A percentile compares a stretch with the other conserved stretches of the same genome.
Evolutionary conservation across 306 rosid species (phyloP).

Genomic region (Rosa chinensis): DNA sequence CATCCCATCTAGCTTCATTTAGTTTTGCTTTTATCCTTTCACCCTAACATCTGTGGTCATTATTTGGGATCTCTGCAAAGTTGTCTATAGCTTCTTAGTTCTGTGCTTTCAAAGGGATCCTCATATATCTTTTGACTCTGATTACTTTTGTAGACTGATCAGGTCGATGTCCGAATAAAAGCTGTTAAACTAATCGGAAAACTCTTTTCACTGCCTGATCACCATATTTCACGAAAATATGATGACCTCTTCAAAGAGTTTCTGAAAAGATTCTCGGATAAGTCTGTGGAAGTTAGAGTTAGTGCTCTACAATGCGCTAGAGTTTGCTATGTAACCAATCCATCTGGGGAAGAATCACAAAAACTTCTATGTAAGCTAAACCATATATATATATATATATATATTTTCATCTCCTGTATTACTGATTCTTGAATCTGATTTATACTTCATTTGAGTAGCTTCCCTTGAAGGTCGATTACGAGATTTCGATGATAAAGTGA

Average conservation of each 20-base stretch:
- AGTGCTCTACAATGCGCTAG: constrained; percentile 79
- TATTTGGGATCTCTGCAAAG: background rate
- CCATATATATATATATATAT: background rate
- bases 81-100: background rate
- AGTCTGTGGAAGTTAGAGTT: constrained; percentile 82
- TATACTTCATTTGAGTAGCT: constrained; percentile 49
- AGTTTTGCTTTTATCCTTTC: background rate
- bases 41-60: background rate
- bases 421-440: constrained; percentile 26
- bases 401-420: constrained; percentile 3
- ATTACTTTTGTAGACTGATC: constrained; percentile 67
- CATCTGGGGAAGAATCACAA: constrained; percentile 51
- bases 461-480: constrained; percentile 68
- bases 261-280: constrained; percentile 83
- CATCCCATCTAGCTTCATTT: background rate
- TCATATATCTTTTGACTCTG: constrained; percentile 23
- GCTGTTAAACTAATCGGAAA: constrained; percentile 87
- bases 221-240: constrained; percentile 57
- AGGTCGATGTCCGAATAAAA: constrained; percentile 89
- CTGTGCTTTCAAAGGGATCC: constrained; percentile 3
- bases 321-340: constrained; percentile 55
- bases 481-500: constrained; percentile 86
- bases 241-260: constrained; percentile 74
- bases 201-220: constrained; percentile 67
- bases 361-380: constrained; percentile 73